phyloP scores from a whole-genome alignment of 2,329 filamentous ascomycete species.

The Niveomyces coronatus region DNA sequence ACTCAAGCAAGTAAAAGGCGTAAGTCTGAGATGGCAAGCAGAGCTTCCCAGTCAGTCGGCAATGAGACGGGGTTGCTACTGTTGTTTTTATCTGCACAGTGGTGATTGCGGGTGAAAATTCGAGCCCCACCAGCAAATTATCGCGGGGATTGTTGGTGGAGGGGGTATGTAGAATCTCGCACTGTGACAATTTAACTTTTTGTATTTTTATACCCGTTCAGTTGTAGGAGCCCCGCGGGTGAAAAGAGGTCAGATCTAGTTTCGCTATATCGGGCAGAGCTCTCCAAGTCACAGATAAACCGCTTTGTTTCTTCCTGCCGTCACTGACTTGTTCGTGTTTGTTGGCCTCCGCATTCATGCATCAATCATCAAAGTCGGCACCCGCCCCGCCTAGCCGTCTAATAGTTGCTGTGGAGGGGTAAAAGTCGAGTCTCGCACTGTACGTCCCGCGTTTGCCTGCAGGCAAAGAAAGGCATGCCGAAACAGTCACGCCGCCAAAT shows the following conservation, averaged over 20 bases:
- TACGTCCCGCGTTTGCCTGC: neutral
- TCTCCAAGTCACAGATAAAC: no score
- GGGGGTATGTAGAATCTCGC: slow-evolving; percentile 14
- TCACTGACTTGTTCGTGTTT: no score
- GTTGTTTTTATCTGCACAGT: slow-evolving; percentile 15
- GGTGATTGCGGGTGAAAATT: slow-evolving; percentile 27
- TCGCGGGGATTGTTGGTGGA: slow-evolving; percentile 16
- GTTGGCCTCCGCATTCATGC: no score
- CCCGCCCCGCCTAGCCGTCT: neutral
- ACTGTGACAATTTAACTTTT: neutral
- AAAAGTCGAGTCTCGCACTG: slow-evolving; percentile 4
- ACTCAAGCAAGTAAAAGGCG: no score
- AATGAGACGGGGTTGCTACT: slow-evolving; percentile 7
- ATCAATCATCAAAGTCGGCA: no score
- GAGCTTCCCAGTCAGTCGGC: slow-evolving; percentile 3
- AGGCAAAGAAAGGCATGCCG: neutral
- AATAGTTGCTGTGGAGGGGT: neutral
- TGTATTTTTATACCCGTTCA: no score
- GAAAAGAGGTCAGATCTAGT: no score
- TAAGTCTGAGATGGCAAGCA: no score
- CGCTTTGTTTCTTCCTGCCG: no score
- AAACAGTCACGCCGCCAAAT: no score
- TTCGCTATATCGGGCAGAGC: no score
- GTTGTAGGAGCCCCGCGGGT: no score
- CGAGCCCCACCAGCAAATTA: slow-evolving; percentile 28